Evolutionary conservation across 768 basidiomycete species (phyloP).

Genomic region (Lentinula sp.): DNA sequence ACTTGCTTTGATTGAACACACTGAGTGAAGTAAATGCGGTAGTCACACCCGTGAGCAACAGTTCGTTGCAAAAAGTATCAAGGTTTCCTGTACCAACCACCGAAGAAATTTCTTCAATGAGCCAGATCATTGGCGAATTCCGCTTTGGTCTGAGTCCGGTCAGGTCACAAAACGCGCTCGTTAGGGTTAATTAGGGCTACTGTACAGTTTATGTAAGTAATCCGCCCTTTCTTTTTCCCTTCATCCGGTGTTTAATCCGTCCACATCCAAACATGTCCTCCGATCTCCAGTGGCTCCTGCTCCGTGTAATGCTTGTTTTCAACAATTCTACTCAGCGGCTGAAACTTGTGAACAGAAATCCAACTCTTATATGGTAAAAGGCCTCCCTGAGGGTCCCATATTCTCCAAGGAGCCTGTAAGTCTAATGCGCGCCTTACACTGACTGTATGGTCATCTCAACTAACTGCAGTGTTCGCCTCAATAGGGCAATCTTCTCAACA

Average conservation of each 20-base stretch:
- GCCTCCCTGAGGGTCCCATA: constrained; percentile 60
- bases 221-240: neutral
- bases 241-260: neutral
- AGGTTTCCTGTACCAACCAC: no score
- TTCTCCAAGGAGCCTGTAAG: constrained; percentile 84
- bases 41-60: no score
- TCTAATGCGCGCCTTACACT: constrained; percentile 11
- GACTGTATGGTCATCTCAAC: constrained; percentile 11
- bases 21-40: no score
- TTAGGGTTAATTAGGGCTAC: neutral
- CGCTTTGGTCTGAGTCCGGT: no score
- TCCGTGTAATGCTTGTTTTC: constrained; percentile 49
- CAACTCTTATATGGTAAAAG: constrained; percentile 86
- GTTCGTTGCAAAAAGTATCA: no score
- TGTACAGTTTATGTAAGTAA: constrained; percentile 3
- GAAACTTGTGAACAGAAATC: constrained; percentile 44
- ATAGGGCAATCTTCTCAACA: constrained; percentile 81
- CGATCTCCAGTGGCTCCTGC: constrained; percentile 92
- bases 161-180: no score
- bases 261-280: constrained; percentile 57
- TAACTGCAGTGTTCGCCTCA: neutral
- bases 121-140: no score
- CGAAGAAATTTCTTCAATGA: no score
- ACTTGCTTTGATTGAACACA: no score
- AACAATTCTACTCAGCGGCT: constrained; percentile 1